Evolutionary conservation across 176 grass and related monocot genomes (phyloP).

Genomic region (Zea luxurians): DNA sequence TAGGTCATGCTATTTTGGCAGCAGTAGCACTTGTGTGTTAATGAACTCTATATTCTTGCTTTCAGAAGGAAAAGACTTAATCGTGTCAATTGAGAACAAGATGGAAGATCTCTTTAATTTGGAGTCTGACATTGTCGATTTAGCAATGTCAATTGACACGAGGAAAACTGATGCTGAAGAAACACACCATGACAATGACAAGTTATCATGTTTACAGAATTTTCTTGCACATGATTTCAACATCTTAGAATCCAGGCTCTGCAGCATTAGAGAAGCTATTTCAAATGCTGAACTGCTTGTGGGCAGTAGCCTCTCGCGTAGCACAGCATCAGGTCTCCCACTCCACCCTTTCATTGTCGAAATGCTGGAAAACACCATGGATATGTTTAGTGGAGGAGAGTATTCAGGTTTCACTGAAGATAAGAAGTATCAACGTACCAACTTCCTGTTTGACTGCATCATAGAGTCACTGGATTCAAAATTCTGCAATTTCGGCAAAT

Average conservation of each 20-base stretch:
- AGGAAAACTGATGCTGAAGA: constrained; percentile 20
- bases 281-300: constrained; percentile 59
- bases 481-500: constrained; percentile 58
- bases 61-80: constrained; percentile 45
- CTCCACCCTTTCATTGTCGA: constrained; percentile 55
- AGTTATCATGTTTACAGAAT: background rate
- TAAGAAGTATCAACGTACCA: constrained; percentile 37
- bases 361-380: constrained; percentile 43
- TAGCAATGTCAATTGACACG: constrained; percentile 32
- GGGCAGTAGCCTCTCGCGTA: background rate
- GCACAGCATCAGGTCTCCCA: background rate
- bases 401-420: constrained; percentile 35
- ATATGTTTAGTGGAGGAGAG: constrained; percentile 22
- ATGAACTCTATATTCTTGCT: background rate
- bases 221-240: constrained; percentile 38
- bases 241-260: constrained; percentile 49
- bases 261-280: constrained; percentile 43
- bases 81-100: constrained; percentile 39
- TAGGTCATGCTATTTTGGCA: background rate
- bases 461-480: constrained; percentile 62
- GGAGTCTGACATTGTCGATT: constrained; percentile 44
- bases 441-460: constrained; percentile 81
- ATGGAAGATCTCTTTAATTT: constrained; percentile 51
- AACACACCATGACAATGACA: background rate
- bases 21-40: background rate